A percentile compares a stretch with the other conserved stretches of the same genome.
Conservation (phyloP, 768 basidiomycete species). For the Albatrellus ellisii region DNA sequence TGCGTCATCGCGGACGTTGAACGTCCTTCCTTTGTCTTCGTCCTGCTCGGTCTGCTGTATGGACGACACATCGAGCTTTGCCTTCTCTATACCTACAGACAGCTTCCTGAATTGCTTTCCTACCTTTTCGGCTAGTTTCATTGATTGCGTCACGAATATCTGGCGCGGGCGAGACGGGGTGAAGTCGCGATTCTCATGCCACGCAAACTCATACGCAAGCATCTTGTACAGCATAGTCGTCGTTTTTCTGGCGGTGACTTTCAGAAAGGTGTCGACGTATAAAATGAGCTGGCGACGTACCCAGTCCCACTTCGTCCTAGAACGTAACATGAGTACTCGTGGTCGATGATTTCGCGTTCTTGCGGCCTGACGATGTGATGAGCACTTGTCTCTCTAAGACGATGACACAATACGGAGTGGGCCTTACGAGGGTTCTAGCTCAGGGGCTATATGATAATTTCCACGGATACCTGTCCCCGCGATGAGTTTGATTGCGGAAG, state of each 20-base stretch:
- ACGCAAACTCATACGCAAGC: conserved; percentile 49
- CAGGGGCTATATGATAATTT: conserved; percentile 5
- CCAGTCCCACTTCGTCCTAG: conserved; percentile 57
- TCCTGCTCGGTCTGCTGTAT: conserved; percentile 11
- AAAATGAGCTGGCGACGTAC: conserved; percentile 27
- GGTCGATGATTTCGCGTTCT: conserved; percentile 9
- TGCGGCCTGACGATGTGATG: conserved; percentile 2
- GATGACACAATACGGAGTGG: no score
- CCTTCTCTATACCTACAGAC: conserved; percentile 29
- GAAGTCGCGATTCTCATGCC: conserved; percentile 24
- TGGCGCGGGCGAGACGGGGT: conserved; percentile 40
- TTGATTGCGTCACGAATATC: conserved; percentile 62
- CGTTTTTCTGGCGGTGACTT: conserved; percentile 42
- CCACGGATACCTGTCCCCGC: conserved; percentile 7
- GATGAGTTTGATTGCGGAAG: no score
- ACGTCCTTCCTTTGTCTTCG: conserved; percentile 20
- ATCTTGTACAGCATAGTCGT: conserved; percentile 72
- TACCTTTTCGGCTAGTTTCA: conserved; percentile 49
- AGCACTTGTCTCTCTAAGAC: neutral
- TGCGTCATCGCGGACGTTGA: conserved; percentile 33
- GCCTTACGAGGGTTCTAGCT: conserved; percentile 12
- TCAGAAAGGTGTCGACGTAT: no score
- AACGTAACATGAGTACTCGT: conserved; percentile 7
- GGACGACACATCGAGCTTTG: conserved; percentile 26
- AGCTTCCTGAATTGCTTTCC: conserved; percentile 49